Evolutionary conservation across 2,329 filamentous ascomycete species (phyloP), one percentile per base, ranked within the genome.

Genomic region (Amesomyces nigricolor): DNA sequence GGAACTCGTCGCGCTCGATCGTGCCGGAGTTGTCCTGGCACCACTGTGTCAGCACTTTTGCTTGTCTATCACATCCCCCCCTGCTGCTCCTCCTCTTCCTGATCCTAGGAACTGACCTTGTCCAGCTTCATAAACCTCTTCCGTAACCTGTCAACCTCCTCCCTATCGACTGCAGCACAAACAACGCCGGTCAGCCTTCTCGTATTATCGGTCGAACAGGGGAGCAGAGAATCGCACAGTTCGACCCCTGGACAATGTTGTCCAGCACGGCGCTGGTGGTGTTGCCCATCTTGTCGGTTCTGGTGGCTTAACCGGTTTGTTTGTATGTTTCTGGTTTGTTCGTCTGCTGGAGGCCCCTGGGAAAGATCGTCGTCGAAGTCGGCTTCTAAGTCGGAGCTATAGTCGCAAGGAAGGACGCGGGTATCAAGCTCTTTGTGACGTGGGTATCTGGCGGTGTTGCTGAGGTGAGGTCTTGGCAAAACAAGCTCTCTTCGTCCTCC

Each of bases 91-190:
- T n/a, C 26, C 22, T 40, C 11, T 5, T 8, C 22, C 17, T 17
- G 47, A 63, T 76, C 63, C 74, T 26, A 3, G 11, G 32, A 13
- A 35, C 32, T 13, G 9, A 94, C 92, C 83, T 96, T 97, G 75
- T 99, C 94, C 58, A 99, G 79, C 76, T 99, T 99, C 92, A 97
- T 97, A 70, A 99, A 99, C 60, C 92, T 84, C 78, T 99, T 99
- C 68, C 91, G 83, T 70, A 99, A 79, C 67, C 94, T 84, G 71
- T 97, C 94, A 58, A 99, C 91, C 73, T 99, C 94, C 68, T 99
- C 94, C 72, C 89, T 87, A 77, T 99, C 89, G 78, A 99, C 92
- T 97, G 67, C 57, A 50, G 8, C 43, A 17, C 16, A 10, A 14
- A 29, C 50, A 35, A 32, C 30, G 13, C 40, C 48, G 19, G 47